Evolutionary conservation across 1,139 yeast genomes (phyloP).

Genomic region (Magnusiomyces fungicola): DNA sequence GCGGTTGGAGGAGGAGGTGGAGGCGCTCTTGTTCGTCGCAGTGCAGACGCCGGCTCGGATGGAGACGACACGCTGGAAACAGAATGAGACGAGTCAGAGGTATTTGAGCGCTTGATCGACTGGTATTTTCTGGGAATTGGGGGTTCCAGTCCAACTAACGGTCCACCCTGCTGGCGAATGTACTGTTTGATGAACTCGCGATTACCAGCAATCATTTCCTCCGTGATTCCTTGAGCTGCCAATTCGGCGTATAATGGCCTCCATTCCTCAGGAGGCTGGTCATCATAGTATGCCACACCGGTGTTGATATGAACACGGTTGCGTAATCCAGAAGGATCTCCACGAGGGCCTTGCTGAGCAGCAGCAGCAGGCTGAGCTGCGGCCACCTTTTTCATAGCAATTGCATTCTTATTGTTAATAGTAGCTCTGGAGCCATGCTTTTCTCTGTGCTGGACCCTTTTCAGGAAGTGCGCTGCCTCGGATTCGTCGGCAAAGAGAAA

Average conservation of each 20-base stretch:
- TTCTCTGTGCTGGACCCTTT: conserved; percentile 64
- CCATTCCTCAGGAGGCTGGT: conserved; percentile 83
- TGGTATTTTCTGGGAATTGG: conserved; percentile 58
- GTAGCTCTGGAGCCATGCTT: conserved; percentile 87
- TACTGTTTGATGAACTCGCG: conserved; percentile 74
- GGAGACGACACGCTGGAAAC: conserved; percentile 16
- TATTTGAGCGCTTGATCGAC: conserved; percentile 18
- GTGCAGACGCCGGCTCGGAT: conserved; percentile 14
- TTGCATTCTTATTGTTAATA: conserved; percentile 74
- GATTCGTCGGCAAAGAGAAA: conserved; percentile 78
- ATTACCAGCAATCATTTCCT: conserved; percentile 85
- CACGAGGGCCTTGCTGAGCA: conserved; percentile 62
- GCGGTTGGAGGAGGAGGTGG: conserved; percentile 18
- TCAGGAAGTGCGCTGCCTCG: conserved; percentile 81
- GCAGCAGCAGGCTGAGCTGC: conserved; percentile 32
- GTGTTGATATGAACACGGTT: conserved; percentile 50
- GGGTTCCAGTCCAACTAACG: conserved; percentile 78
- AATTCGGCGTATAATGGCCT: conserved; percentile 64
- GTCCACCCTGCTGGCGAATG: conserved; percentile 72
- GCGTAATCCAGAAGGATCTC: conserved; percentile 40
- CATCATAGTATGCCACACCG: conserved; percentile 63
- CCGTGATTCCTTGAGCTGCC: conserved; percentile 72
- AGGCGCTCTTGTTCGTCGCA: conserved; percentile 14
- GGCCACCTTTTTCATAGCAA: conserved; percentile 53
- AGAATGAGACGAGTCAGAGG: conserved; percentile 18